Conservation (phyloP, 2,329 filamentous ascomycete genomes). For the Fusarium drepaniforme region DNA sequence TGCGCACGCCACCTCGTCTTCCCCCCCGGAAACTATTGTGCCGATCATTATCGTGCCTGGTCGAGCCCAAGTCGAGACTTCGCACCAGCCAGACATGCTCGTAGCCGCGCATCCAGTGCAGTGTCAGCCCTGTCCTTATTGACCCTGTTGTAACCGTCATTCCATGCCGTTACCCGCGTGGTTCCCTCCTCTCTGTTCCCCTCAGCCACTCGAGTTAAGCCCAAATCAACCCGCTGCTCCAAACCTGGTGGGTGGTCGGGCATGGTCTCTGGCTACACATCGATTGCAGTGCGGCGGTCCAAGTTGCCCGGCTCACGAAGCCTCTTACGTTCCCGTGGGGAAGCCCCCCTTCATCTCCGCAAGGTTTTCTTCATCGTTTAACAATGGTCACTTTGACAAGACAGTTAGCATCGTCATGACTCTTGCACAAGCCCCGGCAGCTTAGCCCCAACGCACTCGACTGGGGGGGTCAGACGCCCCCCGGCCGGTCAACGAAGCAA, state of each 20-base stretch:
- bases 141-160: slow-evolving; percentile 34
- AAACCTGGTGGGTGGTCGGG: slow-evolving; percentile 31
- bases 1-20: slow-evolving; percentile 40
- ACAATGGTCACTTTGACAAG: slow-evolving; percentile 64
- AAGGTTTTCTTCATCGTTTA: slow-evolving; percentile 72
- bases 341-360: slow-evolving; percentile 38
- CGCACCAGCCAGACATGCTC: slow-evolving; percentile 36
- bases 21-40: slow-evolving; percentile 43
- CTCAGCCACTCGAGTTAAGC: slow-evolving; percentile 24
- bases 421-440: slow-evolving; percentile 27
- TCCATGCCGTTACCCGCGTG: slow-evolving; percentile 27
- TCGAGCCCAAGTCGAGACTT: slow-evolving; percentile 39
- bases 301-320: slow-evolving; percentile 32
- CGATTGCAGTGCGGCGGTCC: slow-evolving; percentile 37
- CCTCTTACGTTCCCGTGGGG: slow-evolving; percentile 35
- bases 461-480: slow-evolving; percentile 20
- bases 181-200: slow-evolving; percentile 29
- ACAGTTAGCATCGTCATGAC: slow-evolving; percentile 42
- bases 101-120: slow-evolving; percentile 46
- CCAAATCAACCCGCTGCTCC: slow-evolving; percentile 15
- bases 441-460: slow-evolving; percentile 23
- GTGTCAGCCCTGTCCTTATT: slow-evolving; percentile 45
- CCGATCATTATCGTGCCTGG: slow-evolving; percentile 45
- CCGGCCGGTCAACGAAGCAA: slow-evolving; percentile 32
- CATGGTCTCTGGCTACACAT: slow-evolving; percentile 32